These are phyloP conservation scores for Fusarium temperatum DNA, from an alignment of 2,329 filamentous ascomycete genomes.

Conservation along the genomic window DNA sequence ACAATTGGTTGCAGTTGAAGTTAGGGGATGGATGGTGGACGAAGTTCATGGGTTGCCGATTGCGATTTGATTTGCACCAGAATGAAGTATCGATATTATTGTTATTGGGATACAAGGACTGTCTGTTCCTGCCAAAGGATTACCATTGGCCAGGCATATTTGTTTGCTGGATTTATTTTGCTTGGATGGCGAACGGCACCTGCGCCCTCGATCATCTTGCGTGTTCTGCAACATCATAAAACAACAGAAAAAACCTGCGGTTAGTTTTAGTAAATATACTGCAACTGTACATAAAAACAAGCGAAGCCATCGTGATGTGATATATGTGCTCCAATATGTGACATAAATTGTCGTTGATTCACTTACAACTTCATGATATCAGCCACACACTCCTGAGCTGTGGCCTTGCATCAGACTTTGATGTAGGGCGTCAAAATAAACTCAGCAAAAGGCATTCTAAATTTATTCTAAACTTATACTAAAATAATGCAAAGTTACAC, in stretches of 20 bases:
- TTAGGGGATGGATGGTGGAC: no score
- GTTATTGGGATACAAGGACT: not conserved
- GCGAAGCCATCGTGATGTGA: not conserved
- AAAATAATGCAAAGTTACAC: not conserved
- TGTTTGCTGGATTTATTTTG: not conserved
- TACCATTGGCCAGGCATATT: not conserved
- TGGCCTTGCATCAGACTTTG: not conserved
- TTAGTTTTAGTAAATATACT: not conserved
- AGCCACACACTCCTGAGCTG: conserved; percentile 1
- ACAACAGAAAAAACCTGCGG: not conserved
- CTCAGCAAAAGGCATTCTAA: not conserved
- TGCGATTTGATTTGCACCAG: no score
- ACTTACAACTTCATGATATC: not conserved
- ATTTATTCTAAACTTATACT: not conserved
- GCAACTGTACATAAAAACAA: not conserved
- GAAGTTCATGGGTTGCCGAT: not conserved
- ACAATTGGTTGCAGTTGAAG: not conserved
- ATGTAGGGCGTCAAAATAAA: not conserved
- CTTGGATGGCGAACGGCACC: not conserved
- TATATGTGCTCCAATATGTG: no score
- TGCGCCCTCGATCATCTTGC: not conserved
- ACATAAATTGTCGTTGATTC: not conserved
- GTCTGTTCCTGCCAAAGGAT: not conserved
- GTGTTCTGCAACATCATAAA: not conserved
- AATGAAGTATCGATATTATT: not conserved